phyloP scores from a whole-genome alignment of 495 filamentous ascomycete species.

The Chaetomium fimeti region DNA sequence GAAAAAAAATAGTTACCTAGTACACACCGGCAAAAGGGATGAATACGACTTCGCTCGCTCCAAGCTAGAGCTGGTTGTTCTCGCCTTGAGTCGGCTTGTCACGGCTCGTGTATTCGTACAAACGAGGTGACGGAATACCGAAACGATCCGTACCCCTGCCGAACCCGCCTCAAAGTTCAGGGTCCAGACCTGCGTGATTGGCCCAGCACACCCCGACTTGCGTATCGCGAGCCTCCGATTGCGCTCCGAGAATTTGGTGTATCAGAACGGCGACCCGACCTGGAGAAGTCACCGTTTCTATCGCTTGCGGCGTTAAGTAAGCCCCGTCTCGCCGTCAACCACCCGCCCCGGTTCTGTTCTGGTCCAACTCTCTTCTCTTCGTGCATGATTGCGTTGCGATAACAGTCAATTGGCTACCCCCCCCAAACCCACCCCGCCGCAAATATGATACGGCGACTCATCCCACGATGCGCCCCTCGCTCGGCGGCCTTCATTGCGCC shows the following conservation, averaged over 20 bases:
- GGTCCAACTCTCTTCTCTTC: neutral
- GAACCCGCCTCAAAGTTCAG: neutral
- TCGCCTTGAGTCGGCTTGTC: conserved; percentile 5
- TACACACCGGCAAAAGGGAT: neutral
- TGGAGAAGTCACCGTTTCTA: neutral
- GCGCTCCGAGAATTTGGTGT: conserved; percentile 30
- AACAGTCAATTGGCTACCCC: neutral
- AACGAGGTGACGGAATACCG: too few relatives aligned
- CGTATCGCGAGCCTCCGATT: conserved; percentile 32
- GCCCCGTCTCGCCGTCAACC: neutral
- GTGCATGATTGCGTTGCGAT: neutral
- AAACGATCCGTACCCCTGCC: neutral
- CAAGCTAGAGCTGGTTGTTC: neutral
- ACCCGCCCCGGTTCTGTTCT: neutral
- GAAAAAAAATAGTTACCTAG: neutral
- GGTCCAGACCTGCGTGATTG: conserved; percentile 30
- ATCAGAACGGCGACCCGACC: neutral
- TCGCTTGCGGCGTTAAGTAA: neutral
- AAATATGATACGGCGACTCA: conserved; percentile 33
- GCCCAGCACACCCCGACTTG: neutral
- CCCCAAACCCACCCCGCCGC: neutral
- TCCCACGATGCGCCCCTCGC: conserved; percentile 29
- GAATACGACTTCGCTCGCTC: too few relatives aligned
- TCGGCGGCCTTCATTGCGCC: conserved; percentile 22
- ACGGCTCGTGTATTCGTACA: neutral